Conservation (phyloP, 768 basidiomycete species). For the Antrodiella citrinella region DNA sequence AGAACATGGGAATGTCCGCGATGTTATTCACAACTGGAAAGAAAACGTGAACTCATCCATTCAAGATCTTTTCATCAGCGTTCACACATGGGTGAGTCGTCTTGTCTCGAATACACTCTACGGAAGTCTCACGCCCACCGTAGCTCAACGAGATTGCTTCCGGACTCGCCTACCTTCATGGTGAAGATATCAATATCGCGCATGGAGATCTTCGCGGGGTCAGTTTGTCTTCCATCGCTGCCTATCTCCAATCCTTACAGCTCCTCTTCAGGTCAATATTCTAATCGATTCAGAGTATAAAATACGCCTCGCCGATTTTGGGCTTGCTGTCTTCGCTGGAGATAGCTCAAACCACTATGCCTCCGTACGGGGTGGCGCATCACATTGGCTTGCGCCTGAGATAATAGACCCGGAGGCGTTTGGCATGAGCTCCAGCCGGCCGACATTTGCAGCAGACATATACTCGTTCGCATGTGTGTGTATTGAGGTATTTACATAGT, state of each 20-base stretch:
- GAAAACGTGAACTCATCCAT: background rate
- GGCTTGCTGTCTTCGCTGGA: conserved; percentile 3
- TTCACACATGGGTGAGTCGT: background rate
- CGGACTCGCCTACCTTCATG: conserved; percentile 7
- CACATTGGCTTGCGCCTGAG: conserved; percentile 5
- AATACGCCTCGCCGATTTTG: conserved; percentile 11
- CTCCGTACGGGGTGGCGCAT: background rate
- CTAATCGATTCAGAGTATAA: conserved; percentile 5
- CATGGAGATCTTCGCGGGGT: conserved; percentile 8
- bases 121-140: background rate
- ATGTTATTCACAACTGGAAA: conserved; percentile 1
- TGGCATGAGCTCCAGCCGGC: background rate
- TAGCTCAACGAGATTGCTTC: conserved; percentile 2
- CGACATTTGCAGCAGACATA: background rate
- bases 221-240: background rate
- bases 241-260: background rate
- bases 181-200: background rate
- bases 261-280: conserved; percentile 6
- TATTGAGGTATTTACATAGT: conserved; percentile 5
- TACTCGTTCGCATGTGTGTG: conserved; percentile 3
- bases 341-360: background rate
- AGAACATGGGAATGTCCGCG: conserved; percentile 1
- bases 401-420: conserved; percentile 2
- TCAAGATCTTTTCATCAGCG: background rate
- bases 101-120: background rate